Percentiles rank a stretch among this genome's conserved stretches.
Evolutionary conservation across 148 eudicot species (phyloP).

Genomic region (Cornus suecica): DNA sequence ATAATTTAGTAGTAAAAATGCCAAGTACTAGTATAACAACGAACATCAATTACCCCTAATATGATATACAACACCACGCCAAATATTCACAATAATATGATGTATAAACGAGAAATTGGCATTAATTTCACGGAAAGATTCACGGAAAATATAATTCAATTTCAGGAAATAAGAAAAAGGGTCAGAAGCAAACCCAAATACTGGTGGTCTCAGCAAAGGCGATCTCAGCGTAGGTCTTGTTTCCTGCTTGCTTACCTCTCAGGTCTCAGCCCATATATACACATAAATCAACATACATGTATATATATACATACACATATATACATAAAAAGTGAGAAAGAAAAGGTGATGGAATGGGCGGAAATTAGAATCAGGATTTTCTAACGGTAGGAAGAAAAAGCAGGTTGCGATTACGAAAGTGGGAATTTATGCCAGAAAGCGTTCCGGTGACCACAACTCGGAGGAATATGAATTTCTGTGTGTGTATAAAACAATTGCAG

Average conservation of each 20-base stretch:
- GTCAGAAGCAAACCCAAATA: slow-evolving; percentile 2
- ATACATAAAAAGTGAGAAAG: slow-evolving; percentile 2
- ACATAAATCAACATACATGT: too few relatives aligned
- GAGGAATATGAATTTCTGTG: too few relatives aligned
- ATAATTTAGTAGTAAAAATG: too few relatives aligned
- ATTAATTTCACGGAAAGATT: neutral
- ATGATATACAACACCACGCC: neutral
- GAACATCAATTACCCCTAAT: neutral
- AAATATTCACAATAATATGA: neutral
- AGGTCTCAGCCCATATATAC: too few relatives aligned
- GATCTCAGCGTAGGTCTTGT: neutral
- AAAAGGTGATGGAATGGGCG: slow-evolving; percentile 1
- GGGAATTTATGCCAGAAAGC: slow-evolving; percentile 1
- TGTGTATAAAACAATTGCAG: too few relatives aligned
- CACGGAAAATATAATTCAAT: neutral
- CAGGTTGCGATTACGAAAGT: neutral
- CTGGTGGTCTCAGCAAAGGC: neutral
- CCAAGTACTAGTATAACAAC: neutral
- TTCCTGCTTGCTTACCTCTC: neutral
- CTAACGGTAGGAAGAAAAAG: neutral
- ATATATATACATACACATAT: too few relatives aligned
- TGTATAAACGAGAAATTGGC: neutral
- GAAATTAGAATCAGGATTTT: slow-evolving; percentile 14
- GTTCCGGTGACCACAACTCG: slow-evolving; percentile 9
- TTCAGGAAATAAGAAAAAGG: neutral